A percentile compares a stretch with the other conserved stretches of the same genome.
These are phyloP conservation scores for Daldinia grandis DNA, from an alignment of 495 filamentous ascomycete genomes.

Conservation along the genomic window DNA sequence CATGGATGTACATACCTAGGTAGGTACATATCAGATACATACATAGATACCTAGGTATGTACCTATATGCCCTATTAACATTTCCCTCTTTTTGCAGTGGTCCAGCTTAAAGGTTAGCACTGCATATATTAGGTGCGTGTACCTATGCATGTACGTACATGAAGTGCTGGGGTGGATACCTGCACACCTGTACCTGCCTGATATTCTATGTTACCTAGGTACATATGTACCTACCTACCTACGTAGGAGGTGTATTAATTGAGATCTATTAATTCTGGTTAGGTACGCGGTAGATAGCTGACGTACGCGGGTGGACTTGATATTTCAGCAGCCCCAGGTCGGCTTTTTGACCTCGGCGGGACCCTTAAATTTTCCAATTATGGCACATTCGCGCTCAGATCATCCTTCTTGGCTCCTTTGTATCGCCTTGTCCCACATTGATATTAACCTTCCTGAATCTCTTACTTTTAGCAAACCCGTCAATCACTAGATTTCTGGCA, in stretches of 20 bases:
- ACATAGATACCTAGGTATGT: too few relatives aligned
- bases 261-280: too few relatives aligned
- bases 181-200: background rate
- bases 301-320: slow-evolving; percentile 18
- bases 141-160: slow-evolving; percentile 5
- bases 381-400: slow-evolving; percentile 20
- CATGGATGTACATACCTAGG: too few relatives aligned
- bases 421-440: slow-evolving; percentile 32
- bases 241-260: background rate
- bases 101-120: background rate
- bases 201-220: too few relatives aligned
- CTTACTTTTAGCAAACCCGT: slow-evolving; percentile 18
- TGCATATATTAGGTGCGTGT: background rate
- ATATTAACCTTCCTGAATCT: slow-evolving; percentile 36
- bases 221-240: too few relatives aligned
- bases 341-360: slow-evolving; percentile 4
- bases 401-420: slow-evolving; percentile 25
- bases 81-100: background rate
- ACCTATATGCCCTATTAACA: background rate
- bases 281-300: slow-evolving; percentile 9
- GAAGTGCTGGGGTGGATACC: background rate
- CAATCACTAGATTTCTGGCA: slow-evolving; percentile 16
- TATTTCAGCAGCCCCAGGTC: slow-evolving; percentile 9
- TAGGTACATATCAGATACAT: too few relatives aligned
- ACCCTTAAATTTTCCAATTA: slow-evolving; percentile 30